Conservation (phyloP, 2,329 filamentous ascomycete species). For the Fusarium siculi region DNA sequence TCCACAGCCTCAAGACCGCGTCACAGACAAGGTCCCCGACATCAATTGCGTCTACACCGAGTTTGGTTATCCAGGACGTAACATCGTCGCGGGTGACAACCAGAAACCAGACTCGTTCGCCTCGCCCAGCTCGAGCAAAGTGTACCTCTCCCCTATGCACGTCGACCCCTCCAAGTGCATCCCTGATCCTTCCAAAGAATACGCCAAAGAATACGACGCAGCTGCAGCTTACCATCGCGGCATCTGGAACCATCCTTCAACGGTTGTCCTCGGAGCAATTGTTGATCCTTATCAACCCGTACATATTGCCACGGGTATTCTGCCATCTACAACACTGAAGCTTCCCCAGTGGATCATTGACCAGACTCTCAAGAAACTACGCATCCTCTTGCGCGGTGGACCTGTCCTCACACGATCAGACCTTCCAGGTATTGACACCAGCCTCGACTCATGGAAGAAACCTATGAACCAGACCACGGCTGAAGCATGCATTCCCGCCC, state of each 20-base stretch:
- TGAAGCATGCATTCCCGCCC: background rate
- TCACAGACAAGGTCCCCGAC: background rate
- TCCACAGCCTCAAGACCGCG: background rate
- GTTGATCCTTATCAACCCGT: background rate
- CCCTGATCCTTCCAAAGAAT: accelerated
- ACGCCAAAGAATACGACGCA: background rate
- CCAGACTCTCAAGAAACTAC: background rate
- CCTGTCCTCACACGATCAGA: background rate
- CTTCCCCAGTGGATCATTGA: background rate
- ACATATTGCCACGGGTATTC: background rate
- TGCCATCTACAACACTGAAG: background rate
- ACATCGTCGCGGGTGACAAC: background rate
- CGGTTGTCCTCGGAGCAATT: background rate
- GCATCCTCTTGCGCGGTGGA: background rate
- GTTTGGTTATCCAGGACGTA: background rate
- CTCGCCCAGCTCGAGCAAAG: background rate
- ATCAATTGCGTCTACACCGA: background rate
- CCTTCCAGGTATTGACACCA: background rate
- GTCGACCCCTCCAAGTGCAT: background rate
- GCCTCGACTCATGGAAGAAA: background rate
- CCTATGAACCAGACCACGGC: background rate
- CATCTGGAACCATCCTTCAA: background rate
- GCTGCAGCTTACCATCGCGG: background rate
- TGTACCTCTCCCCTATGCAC: background rate
- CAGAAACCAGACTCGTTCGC: background rate